These are phyloP conservation scores for Epichloe brachyelytri DNA, from an alignment of 2,329 filamentous ascomycete species.

Conservation along the genomic window DNA sequence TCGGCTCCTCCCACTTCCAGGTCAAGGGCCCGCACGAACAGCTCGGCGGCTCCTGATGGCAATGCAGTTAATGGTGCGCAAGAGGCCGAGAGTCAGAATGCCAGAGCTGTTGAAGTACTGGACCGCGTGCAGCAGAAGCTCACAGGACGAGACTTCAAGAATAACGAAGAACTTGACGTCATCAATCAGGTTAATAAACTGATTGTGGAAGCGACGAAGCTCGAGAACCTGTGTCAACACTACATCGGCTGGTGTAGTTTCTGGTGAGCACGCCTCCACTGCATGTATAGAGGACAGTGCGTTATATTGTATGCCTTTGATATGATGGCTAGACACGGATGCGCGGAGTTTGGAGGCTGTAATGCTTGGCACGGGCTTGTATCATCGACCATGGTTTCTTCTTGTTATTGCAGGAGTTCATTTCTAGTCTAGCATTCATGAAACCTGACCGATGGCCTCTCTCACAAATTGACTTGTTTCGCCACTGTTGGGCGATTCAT, in stretches of 20 bases:
- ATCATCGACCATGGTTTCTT: background rate
- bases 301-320: background rate
- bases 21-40: constrained; percentile 47
- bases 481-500: background rate
- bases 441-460: constrained; percentile 1
- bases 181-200: constrained; percentile 87
- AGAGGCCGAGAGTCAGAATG: constrained; percentile 77
- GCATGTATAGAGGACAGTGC: background rate
- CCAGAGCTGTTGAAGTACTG: constrained; percentile 80
- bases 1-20: constrained; percentile 36
- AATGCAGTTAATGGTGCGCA: constrained; percentile 24
- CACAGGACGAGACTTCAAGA: constrained; percentile 84
- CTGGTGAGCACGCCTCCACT: constrained; percentile 46
- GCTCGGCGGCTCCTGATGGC: constrained; percentile 29
- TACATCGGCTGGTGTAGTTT: constrained; percentile 99
- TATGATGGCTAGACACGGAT: background rate
- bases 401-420: background rate
- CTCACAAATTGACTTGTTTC: background rate
- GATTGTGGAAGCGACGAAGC: constrained; percentile 85
- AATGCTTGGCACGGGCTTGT: background rate
- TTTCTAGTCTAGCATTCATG: background rate
- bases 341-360: constrained; percentile 1
- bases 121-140: constrained; percentile 90
- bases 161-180: constrained; percentile 70
- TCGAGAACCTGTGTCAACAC: constrained; percentile 97